These are phyloP conservation scores for Aspergillus fructus DNA, from an alignment of 2,329 filamentous ascomycete genomes.

Conservation along the genomic window DNA sequence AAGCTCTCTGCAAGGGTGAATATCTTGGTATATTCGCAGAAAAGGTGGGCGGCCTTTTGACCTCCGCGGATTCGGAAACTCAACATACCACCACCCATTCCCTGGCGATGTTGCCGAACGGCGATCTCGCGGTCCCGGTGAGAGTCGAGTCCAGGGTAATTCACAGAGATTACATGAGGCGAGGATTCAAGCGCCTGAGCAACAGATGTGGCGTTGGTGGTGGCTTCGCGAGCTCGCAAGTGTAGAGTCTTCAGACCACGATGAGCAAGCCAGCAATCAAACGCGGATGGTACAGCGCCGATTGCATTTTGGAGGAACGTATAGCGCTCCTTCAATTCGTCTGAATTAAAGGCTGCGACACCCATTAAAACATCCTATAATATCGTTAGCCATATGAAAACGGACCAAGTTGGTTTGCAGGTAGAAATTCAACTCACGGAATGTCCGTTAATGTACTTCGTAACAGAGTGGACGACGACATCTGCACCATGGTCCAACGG, in stretches of 20 bases:
- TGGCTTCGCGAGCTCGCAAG: conserved; percentile 82
- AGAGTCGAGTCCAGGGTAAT: conserved; percentile 88
- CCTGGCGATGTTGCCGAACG: conserved; percentile 86
- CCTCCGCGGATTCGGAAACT: conserved; percentile 92
- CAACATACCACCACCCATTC: conserved; percentile 95
- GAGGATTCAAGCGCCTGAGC: conserved; percentile 76
- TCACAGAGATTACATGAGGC: conserved; percentile 80
- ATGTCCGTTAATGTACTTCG: conserved; percentile 99
- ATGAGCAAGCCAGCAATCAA: conserved; percentile 98
- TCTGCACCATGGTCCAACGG: conserved; percentile 93
- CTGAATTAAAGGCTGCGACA: conserved; percentile 89
- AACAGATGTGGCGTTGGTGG: conserved; percentile 74
- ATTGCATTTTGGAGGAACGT: conserved; percentile 96
- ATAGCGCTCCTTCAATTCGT: conserved; percentile 72
- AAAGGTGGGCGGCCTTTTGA: conserved; percentile 78
- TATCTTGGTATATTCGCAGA: conserved; percentile 85
- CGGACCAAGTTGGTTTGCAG: not conserved
- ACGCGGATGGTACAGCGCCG: conserved; percentile 88
- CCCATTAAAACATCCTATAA: conserved; percentile 89
- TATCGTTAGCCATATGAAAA: conserved; percentile 9
- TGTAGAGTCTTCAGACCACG: conserved; percentile 96
- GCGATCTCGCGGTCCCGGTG: conserved; percentile 86
- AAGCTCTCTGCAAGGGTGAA: conserved; percentile 93
- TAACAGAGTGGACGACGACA: conserved; percentile 94
- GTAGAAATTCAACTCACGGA: conserved; percentile 41